Evolutionary conservation across 768 basidiomycete species (phyloP).

Genomic region (Lentinula raphanica): DNA sequence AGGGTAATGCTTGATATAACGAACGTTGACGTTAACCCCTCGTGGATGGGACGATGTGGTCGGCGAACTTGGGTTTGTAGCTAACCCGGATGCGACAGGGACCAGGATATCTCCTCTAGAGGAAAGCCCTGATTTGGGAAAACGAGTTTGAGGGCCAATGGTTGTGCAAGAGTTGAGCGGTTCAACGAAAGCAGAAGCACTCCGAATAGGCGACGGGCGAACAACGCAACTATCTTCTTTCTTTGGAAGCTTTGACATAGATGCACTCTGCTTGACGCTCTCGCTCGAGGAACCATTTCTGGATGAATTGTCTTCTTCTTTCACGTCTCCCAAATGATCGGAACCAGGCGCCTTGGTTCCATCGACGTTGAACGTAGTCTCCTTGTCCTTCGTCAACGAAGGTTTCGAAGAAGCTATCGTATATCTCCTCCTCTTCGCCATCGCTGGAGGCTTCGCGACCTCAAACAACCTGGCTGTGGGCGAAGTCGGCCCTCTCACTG

Average conservation of each 20-base stretch:
- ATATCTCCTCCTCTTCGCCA: slow-evolving; percentile 1
- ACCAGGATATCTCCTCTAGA: too few species aligned
- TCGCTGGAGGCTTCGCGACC: slow-evolving; percentile 1
- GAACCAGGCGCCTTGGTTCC: background rate
- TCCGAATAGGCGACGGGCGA: background rate
- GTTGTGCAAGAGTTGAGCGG: background rate
- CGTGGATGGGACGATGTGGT: background rate
- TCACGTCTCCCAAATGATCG: background rate
- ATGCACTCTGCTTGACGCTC: background rate
- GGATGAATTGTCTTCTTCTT: background rate
- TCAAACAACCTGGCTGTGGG: background rate
- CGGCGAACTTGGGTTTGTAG: background rate
- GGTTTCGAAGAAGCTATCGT: background rate
- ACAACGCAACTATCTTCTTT: too few species aligned
- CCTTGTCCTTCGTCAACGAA: background rate
- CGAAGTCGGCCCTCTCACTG: background rate
- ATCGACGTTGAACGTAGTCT: background rate
- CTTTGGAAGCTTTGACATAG: too few species aligned
- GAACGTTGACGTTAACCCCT: background rate
- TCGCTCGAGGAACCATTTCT: background rate
- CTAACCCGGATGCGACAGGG: too few species aligned
- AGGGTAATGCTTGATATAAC: background rate
- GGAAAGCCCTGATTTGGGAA: background rate
- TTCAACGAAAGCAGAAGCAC: background rate
- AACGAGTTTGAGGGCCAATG: background rate